Base-by-base conservation (phyloP, 768 basidiomycete genomes). In the Cubamyces sp. region DNA sequence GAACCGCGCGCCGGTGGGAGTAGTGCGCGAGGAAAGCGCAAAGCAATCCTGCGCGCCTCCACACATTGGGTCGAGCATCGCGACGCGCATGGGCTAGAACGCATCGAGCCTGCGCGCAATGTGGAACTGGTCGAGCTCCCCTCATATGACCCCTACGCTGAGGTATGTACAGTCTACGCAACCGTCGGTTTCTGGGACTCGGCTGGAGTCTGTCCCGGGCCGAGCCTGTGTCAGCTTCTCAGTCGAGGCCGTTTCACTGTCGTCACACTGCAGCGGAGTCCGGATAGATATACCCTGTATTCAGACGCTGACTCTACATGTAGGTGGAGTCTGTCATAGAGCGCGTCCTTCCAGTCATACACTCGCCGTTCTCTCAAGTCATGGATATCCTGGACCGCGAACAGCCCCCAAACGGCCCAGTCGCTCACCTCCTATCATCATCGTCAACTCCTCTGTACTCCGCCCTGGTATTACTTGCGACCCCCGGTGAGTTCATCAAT, bases 61-160 rank as follows among this genome's bases (percentile, higher is more conserved):
- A 90, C 89, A 7, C 84, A 87, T 68, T 91, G 90, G 89, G 72
- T 86, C 16, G 87, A 89, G 67, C 85, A 86, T 66, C 78, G 77
- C 23, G 86, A 88, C 69, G 79, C 77, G 0, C 84, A 88, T 66
- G 87, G 87, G 1, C 75, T 87, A 3, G 87, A 90, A 70, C 84
- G 81, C 60, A 84, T 82, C 42, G 88, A 89, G 66, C 83, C 87
- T 8, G 78, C 81, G 14, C 77, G 82, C 64, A 91, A 91, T 67
- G 75, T 91, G 8, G 86, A 90, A 68, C 79, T 91, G 40, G 66
- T 84, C 42, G 81, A 82, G 54, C 65, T 87, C 5, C 77, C 79
- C 11, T 77, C 74, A 11, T 84, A 81, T 64, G 77, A 80, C 51
- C 69, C 74, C 53, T 71, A 75, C 25, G 68, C 74, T 43, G 75